Base-by-base conservation (phyloP, 768 basidiomycete species). In the Pholiota conissans region DNA sequence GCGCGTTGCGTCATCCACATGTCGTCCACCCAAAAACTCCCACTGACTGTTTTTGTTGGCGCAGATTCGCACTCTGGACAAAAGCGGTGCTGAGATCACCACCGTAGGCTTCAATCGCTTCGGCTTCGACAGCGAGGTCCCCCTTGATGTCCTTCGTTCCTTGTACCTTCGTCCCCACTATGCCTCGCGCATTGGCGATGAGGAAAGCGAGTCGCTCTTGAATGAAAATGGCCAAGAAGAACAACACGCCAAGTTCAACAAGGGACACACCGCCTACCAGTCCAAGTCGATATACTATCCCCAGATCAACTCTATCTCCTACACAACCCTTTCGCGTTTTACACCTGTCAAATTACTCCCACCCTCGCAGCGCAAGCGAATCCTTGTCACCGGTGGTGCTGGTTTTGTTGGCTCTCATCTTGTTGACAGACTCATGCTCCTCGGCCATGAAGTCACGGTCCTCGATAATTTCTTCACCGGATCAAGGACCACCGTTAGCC, bases 381-480 rank as follows among this genome's bases (percentile, higher is more conserved):
- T 98, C 65, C 84, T 99, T 37, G 90, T 98, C 64, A 98, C 96
- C 20, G 96, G 96, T 57, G 96, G 97, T 39, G 97, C 96, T 34
- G 97, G 97, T n/a, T 99, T 99, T 72, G 96, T 99, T 58, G 97
- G 97, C 14, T 96, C 94, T 29, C 97, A 99, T 76, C 86, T 99
- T 48, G 92, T 99, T 52, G 97, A 99, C 77, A 85, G 97, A 49
- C 85, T 98, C 61, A 95, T 99, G 94, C 83, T 98, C 61, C 85
- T 98, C 51, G 97, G 97, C 14, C 97, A 99, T 69, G 95, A 98
- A 72, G 94, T 96, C 65, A 95, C 93, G 55, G 96, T 98, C 62
- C 76, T 97, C 56, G 96, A 98, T 79, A 98, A 98, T 77, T 99
- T 99, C 73, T 99, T 99, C 79, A 98, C 95, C 24, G 97, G 97